Evolutionary conservation across 495 filamentous ascomycete genomes (phyloP).

Genomic region (Immersiella caudata): DNA sequence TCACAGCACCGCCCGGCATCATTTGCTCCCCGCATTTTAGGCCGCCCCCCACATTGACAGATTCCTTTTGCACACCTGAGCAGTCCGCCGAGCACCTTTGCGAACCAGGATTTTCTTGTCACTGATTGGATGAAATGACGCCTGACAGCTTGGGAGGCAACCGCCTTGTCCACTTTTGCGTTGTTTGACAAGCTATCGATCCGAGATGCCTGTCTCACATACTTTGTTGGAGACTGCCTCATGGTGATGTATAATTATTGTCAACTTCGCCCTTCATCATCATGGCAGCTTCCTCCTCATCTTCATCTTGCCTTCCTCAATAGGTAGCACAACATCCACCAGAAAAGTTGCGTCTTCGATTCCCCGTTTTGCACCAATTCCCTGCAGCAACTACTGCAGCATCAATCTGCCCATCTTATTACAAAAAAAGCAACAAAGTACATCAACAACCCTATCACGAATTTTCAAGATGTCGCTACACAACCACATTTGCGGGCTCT

Average conservation of each 20-base stretch:
- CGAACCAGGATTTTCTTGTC: not conserved
- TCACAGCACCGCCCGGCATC: not conserved
- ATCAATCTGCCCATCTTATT: not conserved
- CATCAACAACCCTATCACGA: not conserved
- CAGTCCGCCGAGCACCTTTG: not conserved
- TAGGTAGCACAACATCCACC: not conserved
- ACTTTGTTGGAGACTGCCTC: not conserved
- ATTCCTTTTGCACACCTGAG: slow-evolving; percentile 4
- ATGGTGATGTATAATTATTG: not conserved
- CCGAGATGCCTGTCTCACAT: not conserved
- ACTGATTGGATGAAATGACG: not conserved
- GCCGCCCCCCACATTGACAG: not conserved
- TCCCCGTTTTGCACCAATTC: not conserved
- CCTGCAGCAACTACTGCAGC: not conserved
- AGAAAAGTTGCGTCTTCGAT: not conserved
- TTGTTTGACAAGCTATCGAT: not conserved
- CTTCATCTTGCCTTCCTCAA: not conserved
- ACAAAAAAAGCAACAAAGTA: not conserved
- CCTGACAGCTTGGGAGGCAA: not conserved
- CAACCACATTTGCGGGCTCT: slow-evolving; percentile 32
- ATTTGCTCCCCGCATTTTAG: slow-evolving; percentile 1
- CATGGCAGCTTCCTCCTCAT: not conserved
- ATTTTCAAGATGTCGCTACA: not conserved
- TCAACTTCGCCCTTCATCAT: not conserved
- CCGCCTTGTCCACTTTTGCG: not conserved